A percentile compares a stretch with the other conserved stretches of the same genome.
These are phyloP conservation scores for Rhynchospora pubera DNA, from an alignment of 176 grass and related monocot genomes.

Conservation along the genomic window DNA sequence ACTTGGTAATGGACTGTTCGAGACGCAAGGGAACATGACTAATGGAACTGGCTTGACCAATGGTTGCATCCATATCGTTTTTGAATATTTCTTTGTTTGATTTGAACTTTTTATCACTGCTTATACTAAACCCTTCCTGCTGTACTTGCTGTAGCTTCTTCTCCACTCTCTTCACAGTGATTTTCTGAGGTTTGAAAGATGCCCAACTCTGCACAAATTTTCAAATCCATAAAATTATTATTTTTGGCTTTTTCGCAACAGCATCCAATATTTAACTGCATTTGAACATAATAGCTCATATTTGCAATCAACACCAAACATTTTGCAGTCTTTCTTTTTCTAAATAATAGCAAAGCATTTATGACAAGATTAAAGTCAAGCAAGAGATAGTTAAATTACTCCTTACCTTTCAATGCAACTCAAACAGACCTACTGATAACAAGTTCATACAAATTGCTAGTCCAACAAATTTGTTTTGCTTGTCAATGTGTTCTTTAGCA, in stretches of 20 bases:
- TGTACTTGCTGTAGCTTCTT: constrained; percentile 5
- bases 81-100: constrained; percentile 74
- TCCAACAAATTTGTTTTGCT: background rate
- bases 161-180: constrained; percentile 70
- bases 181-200: constrained; percentile 75
- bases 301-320: background rate
- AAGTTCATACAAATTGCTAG: background rate
- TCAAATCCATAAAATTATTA: background rate
- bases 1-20: constrained; percentile 43
- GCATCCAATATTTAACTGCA: background rate
- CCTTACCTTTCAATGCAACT: background rate
- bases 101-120: constrained; percentile 55
- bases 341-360: background rate
- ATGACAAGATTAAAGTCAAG: background rate
- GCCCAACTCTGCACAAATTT: constrained; percentile 42
- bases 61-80: constrained; percentile 51
- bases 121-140: constrained; percentile 54
- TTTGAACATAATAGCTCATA: background rate
- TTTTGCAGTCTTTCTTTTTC: background rate
- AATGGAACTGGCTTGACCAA: constrained; percentile 26
- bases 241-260: background rate
- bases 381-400: background rate
- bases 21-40: constrained; percentile 31
- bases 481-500: background rate
- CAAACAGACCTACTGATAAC: background rate